Conservation (phyloP, 2,329 filamentous ascomycete species). For the Podosphaera fusca region DNA sequence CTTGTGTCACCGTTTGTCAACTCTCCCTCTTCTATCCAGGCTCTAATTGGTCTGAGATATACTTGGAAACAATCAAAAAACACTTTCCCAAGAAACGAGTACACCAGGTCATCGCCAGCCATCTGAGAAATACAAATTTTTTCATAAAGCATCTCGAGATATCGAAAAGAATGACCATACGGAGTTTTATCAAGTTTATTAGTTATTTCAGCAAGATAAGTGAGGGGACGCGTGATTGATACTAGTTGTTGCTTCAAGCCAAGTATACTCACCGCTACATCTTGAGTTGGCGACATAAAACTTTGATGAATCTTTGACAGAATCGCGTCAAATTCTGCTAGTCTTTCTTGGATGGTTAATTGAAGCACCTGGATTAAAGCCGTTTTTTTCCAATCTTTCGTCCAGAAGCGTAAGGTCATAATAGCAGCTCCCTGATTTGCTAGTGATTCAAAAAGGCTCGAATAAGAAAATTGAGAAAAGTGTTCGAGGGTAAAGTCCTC, state of each 20-base stretch:
- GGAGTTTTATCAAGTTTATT: slow-evolving; percentile 25
- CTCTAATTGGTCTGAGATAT: slow-evolving; percentile 56
- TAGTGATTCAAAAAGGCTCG: slow-evolving; percentile 21
- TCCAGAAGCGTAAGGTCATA: slow-evolving; percentile 25
- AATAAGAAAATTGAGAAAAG: slow-evolving; percentile 14
- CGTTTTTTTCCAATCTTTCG: slow-evolving; percentile 12
- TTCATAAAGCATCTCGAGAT: slow-evolving; percentile 58
- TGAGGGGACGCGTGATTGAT: slow-evolving; percentile 28
- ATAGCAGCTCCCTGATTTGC: slow-evolving; percentile 25
- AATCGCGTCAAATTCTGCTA: slow-evolving; percentile 32
- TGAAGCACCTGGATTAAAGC: slow-evolving; percentile 15
- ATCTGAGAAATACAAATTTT: slow-evolving; percentile 46
- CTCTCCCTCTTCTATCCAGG: slow-evolving; percentile 67
- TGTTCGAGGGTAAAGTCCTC: slow-evolving; percentile 17
- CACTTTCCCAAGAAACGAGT: slow-evolving; percentile 38
- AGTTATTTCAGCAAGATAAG: slow-evolving; percentile 37
- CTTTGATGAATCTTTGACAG: slow-evolving; percentile 36
- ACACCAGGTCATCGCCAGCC: slow-evolving; percentile 36
- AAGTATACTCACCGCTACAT: slow-evolving; percentile 43
- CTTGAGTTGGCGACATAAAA: slow-evolving; percentile 29
- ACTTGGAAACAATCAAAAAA: slow-evolving; percentile 66
- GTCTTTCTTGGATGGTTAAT: slow-evolving; percentile 16
- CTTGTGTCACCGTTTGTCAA: slow-evolving; percentile 39
- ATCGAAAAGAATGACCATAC: slow-evolving; percentile 31
- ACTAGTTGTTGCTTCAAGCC: slow-evolving; percentile 34